These are phyloP conservation scores for Lasiodiplodia gonubiensis DNA, from an alignment of 2,329 filamentous ascomycete genomes.

Conservation along the genomic window DNA sequence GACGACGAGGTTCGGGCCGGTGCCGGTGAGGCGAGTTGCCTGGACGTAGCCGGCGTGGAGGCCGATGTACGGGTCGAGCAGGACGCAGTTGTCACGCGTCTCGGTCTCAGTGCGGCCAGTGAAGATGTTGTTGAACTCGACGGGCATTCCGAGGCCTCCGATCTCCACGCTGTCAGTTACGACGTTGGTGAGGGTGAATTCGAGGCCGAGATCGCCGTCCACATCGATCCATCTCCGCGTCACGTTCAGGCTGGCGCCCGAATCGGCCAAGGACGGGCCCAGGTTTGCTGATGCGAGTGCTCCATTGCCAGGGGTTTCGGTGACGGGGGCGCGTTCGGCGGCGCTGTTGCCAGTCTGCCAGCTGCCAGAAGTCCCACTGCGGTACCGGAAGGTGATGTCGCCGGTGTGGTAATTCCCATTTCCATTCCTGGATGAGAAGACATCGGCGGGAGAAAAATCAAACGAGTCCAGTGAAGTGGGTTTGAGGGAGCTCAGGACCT, in stretches of 20 bases:
- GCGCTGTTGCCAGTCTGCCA: constrained; percentile 60
- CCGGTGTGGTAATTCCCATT: constrained; percentile 65
- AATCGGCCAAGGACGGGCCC: constrained; percentile 48
- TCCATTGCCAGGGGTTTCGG: constrained; percentile 34
- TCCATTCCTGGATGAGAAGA: constrained; percentile 53
- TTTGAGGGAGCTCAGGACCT: constrained; percentile 14
- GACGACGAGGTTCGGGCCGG: constrained; percentile 60
- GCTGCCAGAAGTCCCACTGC: constrained; percentile 41
- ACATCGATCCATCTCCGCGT: constrained; percentile 60
- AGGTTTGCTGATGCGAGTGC: constrained; percentile 51
- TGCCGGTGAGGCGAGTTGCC: constrained; percentile 59
- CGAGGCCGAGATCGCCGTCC: constrained; percentile 57
- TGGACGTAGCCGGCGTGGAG: constrained; percentile 64
- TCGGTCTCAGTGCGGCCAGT: constrained; percentile 56
- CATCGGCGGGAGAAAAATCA: constrained; percentile 63
- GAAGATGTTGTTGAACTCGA: constrained; percentile 69
- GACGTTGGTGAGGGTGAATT: constrained; percentile 58
- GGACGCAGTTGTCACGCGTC: constrained; percentile 58
- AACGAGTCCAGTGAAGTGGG: constrained; percentile 42
- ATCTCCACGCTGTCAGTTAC: constrained; percentile 54
- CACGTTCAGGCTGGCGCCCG: constrained; percentile 51
- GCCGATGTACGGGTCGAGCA: constrained; percentile 66
- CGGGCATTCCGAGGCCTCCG: constrained; percentile 63
- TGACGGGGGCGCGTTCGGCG: constrained; percentile 46
- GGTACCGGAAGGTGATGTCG: constrained; percentile 63